A percentile compares a stretch with the other conserved stretches of the same genome.
These are phyloP conservation scores for Geosmithia morbida DNA, from an alignment of 2,329 filamentous ascomycete species.

Conservation along the genomic window DNA sequence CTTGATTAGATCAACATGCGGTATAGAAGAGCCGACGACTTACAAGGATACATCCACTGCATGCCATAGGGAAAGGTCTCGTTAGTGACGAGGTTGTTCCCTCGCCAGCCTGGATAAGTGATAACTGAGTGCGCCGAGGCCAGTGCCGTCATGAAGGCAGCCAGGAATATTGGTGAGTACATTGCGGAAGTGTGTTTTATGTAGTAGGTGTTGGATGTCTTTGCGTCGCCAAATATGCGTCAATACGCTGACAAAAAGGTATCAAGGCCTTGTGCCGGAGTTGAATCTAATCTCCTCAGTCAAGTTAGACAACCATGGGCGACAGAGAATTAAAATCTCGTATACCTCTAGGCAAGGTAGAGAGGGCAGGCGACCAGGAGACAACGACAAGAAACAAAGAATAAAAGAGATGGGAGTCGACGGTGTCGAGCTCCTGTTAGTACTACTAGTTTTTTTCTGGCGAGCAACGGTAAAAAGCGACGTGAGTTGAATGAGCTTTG, in stretches of 20 bases:
- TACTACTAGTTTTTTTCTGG: background rate
- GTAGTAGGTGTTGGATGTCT: background rate
- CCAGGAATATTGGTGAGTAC: slow-evolving; percentile 26
- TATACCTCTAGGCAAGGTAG: no score
- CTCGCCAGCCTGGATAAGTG: slow-evolving; percentile 75
- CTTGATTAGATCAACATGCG: background rate
- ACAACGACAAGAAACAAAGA: background rate
- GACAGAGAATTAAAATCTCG: no score
- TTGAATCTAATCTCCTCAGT: no score
- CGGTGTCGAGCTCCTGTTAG: background rate
- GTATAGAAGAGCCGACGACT: slow-evolving; percentile 18
- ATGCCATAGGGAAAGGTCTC: slow-evolving; percentile 73
- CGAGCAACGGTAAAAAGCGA: background rate
- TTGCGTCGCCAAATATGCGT: no score
- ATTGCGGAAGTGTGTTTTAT: slow-evolving; percentile 17
- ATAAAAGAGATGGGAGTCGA: background rate
- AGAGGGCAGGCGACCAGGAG: background rate
- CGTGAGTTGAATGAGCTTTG: background rate
- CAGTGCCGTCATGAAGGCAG: slow-evolving; percentile 30
- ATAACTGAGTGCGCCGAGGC: slow-evolving; percentile 65
- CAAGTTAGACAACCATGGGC: no score
- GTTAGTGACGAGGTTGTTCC: slow-evolving; percentile 72
- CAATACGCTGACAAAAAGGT: no score
- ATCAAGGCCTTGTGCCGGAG: no score
- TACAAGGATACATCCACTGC: slow-evolving; percentile 94